Conservation (phyloP, 1,139 yeast species). For the Sugiyamaella grinbergsii region DNA sequence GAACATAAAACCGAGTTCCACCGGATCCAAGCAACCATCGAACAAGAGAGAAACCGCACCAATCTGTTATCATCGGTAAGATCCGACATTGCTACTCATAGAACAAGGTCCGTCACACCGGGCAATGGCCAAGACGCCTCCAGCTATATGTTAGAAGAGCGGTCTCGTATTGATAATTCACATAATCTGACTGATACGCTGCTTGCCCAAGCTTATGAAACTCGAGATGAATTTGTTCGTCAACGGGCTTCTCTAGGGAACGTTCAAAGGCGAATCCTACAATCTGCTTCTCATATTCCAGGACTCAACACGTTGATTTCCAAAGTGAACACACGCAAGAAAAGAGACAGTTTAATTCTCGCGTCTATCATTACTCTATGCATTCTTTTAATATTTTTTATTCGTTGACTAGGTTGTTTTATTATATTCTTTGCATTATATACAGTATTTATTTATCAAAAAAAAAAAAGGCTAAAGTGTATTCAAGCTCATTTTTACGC, state of each 20-base stretch:
- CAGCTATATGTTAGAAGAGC: constrained; percentile 71
- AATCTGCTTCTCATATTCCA: constrained; percentile 69
- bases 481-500: too few species aligned
- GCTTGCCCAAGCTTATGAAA: constrained; percentile 79
- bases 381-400: constrained; percentile 66
- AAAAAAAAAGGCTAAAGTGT: too few species aligned
- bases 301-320: constrained; percentile 77
- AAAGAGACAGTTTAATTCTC: constrained; percentile 83
- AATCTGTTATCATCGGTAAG: constrained; percentile 76
- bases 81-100: constrained; percentile 68
- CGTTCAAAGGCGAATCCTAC: constrained; percentile 66
- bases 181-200: constrained; percentile 77
- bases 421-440: constrained; percentile 12
- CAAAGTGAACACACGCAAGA: constrained; percentile 84
- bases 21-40: constrained; percentile 59
- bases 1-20: constrained; percentile 69
- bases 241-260: constrained; percentile 67
- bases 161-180: constrained; percentile 70
- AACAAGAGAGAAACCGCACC: constrained; percentile 73
- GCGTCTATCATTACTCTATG: constrained; percentile 74
- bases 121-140: constrained; percentile 50
- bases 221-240: constrained; percentile 77
- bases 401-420: constrained; percentile 39
- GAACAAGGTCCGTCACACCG: constrained; percentile 46
- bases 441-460: constrained; percentile 11